These are phyloP conservation scores for Sequoiadendron giganteum DNA, from an alignment of 75 land plant species.

Conservation along the genomic window DNA sequence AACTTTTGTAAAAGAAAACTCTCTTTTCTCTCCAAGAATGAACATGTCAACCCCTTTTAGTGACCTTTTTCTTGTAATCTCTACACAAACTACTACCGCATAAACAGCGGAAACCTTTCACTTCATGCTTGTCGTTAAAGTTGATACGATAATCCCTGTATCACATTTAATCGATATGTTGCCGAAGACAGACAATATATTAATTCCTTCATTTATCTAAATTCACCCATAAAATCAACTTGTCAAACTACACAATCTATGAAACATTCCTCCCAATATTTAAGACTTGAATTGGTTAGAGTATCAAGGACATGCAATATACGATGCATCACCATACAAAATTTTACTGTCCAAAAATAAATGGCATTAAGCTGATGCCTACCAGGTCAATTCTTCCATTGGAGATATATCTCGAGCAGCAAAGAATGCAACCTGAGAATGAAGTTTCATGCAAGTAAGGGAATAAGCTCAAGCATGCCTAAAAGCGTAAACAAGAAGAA, in stretches of 20 bases:
- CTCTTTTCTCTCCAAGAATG: not conserved
- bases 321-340: not conserved
- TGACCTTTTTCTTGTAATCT: not conserved
- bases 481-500: not conserved
- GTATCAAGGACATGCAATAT: not conserved
- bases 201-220: not conserved
- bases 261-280: not conserved
- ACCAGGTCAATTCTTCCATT: conserved; percentile 39
- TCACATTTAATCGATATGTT: not conserved
- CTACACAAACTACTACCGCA: conserved; percentile 4
- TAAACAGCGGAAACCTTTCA: conserved; percentile 11
- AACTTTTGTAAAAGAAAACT: not conserved
- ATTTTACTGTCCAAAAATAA: not conserved
- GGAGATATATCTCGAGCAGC: conserved; percentile 17
- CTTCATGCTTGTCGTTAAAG: conserved; percentile 10
- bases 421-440: conserved; percentile 29
- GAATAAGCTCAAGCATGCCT: not conserved
- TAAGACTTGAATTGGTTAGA: not conserved
- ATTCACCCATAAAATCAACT: not conserved
- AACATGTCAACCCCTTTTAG: not conserved
- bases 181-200: not conserved
- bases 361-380: not conserved
- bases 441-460: not conserved
- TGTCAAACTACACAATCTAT: not conserved
- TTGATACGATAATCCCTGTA: conserved; percentile 14